These are phyloP conservation scores for Aureobasidium sp. DNA, from an alignment of 2,329 filamentous ascomycete species.

Conservation along the genomic window DNA sequence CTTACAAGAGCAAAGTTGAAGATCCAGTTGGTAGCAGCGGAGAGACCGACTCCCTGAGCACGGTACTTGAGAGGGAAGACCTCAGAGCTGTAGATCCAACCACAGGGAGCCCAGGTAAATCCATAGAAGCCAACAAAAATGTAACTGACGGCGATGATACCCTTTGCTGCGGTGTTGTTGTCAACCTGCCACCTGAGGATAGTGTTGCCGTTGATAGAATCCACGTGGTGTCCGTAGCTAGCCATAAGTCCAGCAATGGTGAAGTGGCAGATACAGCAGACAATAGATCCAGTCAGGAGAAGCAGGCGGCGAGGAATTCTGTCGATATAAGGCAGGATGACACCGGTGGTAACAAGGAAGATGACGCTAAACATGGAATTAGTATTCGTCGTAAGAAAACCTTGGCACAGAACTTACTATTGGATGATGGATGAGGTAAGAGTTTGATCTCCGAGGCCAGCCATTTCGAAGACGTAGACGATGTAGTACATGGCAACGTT, in stretches of 20 bases:
- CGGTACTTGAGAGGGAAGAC: conserved; percentile 57
- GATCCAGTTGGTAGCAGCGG: conserved; percentile 48
- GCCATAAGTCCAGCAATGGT: conserved; percentile 42
- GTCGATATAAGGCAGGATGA: conserved; percentile 36
- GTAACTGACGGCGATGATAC: conserved; percentile 58
- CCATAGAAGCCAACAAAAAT: conserved; percentile 58
- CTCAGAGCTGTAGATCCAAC: conserved; percentile 57
- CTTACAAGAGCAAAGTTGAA: conserved; percentile 38
- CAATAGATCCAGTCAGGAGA: conserved; percentile 35
- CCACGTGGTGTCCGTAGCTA: conserved; percentile 35
- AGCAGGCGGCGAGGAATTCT: conserved; percentile 33
- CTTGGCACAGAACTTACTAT: conserved; percentile 20
- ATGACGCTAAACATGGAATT: conserved; percentile 23
- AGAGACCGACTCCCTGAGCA: conserved; percentile 53
- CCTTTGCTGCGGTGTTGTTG: conserved; percentile 45
- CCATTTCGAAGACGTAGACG: conserved; percentile 55
- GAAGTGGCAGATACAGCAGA: conserved; percentile 41
- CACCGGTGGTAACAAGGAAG: conserved; percentile 35
- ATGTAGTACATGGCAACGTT: conserved; percentile 41
- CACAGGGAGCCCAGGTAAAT: conserved; percentile 55
- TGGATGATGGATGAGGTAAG: conserved; percentile 33
- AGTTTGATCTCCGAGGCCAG: conserved; percentile 48
- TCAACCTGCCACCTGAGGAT: conserved; percentile 48
- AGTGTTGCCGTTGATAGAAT: conserved; percentile 37
- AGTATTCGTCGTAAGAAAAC: neutral